Percentiles rank a stretch among this genome's conserved stretches.
These are phyloP conservation scores for Xylaria sp. DNA, from an alignment of 2,329 filamentous ascomycete species.

Conservation along the genomic window DNA sequence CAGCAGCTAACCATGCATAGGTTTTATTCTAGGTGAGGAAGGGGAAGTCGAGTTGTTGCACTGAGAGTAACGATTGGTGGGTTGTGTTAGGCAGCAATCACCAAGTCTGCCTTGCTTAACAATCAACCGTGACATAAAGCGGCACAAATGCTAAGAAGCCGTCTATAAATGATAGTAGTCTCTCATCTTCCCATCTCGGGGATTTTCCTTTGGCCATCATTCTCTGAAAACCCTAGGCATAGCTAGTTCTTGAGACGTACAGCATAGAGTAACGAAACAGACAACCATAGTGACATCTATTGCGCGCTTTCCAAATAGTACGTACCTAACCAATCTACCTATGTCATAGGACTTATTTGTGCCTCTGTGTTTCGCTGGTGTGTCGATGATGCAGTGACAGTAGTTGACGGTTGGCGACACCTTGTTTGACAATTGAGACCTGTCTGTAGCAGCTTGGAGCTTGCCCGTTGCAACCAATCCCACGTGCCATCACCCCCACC, in stretches of 20 bases:
- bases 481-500: not conserved
- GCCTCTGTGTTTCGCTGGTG: not conserved
- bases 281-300: slow-evolving; percentile 16
- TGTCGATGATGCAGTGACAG: slow-evolving; percentile 15
- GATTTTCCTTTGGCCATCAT: not conserved
- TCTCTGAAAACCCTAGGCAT: not conserved
- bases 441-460: not conserved
- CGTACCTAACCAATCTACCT: not conserved
- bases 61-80: slow-evolving; percentile 18
- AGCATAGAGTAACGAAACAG: slow-evolving; percentile 18
- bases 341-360: slow-evolving; percentile 3
- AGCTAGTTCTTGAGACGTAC: slow-evolving; percentile 14
- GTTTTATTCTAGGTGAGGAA: not conserved
- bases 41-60: not conserved
- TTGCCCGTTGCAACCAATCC: too few relatives aligned
- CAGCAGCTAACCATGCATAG: not conserved
- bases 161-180: slow-evolving; percentile 37
- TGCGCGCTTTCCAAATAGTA: slow-evolving; percentile 12
- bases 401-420: slow-evolving; percentile 8
- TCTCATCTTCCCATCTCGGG: slow-evolving; percentile 3
- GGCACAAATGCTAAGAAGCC: slow-evolving; percentile 31
- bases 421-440: not conserved
- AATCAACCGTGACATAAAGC: slow-evolving; percentile 36
- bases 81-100: slow-evolving; percentile 39
- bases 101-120: slow-evolving; percentile 49